Base-by-base conservation (phyloP, 768 basidiomycete genomes). In the Auricularia sp. region DNA sequence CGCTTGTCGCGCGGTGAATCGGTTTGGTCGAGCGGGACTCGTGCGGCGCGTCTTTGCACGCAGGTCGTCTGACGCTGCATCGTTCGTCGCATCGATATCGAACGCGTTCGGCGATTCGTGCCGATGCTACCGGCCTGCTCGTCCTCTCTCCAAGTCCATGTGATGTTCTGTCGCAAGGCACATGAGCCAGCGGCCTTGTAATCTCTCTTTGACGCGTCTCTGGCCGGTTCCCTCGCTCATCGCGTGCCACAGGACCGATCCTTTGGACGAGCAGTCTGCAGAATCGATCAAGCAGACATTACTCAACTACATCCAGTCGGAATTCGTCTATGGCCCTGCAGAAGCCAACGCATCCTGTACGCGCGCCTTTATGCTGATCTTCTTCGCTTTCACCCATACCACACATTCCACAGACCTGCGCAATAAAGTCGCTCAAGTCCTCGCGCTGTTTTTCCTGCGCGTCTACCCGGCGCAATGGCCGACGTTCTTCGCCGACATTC, bases 391-490 rank as follows among this genome's bases (percentile, higher is more conserved):
- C 29, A 29, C 29, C 29, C 29, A 29, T 29, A 29, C 29, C 29
- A 68, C 63, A 51, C 67, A 63, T 63, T 18, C 3, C 14, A 39
- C 67, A 95, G 93, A 90, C 76, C 77, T 98, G 64, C 87, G 95
- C 73, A 98, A 98, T 81, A 97, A 97, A 75, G 92, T 94, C 77
- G 90, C 91, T 34, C 92, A 94, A 78, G 92, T 92, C 44, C 80
- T 94, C 66, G 90, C 92, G 1, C 83, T 92, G 61, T 86, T 95
- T 77, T 95, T 95, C 77, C 82, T 95, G 62, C 87, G 86, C 79
- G 87, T 89, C 13, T 97, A 96, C 75, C 83, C 86, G 68, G 83
- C 87, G 64, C 89, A 89, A 76, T 92, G 92, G 87, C 88, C 93
- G 65, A 76, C 86, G 36, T 91, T 98, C 81, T 89, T 97, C 80